Evolutionary conservation across 1,284 basidiomycete species (phyloP), one percentile per base, ranked within the genome.

Genomic region (Cryptococcus deneoformans): DNA sequence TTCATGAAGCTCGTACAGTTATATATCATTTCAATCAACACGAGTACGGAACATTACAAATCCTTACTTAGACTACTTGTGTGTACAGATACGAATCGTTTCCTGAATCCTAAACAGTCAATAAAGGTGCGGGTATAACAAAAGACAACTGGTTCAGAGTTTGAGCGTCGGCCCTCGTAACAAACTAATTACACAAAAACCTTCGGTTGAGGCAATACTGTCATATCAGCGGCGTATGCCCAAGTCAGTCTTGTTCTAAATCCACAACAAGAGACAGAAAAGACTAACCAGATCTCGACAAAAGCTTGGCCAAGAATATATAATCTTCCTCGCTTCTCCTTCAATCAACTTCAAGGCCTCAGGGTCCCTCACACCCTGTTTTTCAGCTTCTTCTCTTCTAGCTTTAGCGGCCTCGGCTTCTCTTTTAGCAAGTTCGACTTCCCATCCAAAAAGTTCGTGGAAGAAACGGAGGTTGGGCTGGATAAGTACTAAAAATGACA

Each of bases 371-470:
- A 66, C 65, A 16, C 69, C 67, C 3, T 49, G 48, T 12, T 39
- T 40, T 51, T 58, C 36, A 9, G 65, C 65, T 44, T 68, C 60
- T 52, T 62, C 54, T 5, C 63, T 54, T 14, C 58, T 54, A 34
- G 52, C 43, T 38, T 60, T 56, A 37, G 52, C 48, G 9, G 57
- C 56, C 20, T 63, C 62, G 12, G 68, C 69, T 51, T 74, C 73
- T 50, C 58, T 56, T 46, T 68, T 66, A 5, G 73, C 71, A 14
- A 92, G 82, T 77, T 86, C 86, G 64, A 91, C 85, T 78, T 96
- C 92, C 91, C 92, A 96, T 10, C 90, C 90, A 69, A 91, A 87
- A 39, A 96, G 81, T 75, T 96, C 95, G 79, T 94, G 96, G 74
- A 96, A 78, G 75, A 97, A 81, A 46, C 92, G 83, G 84, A 96